phyloP scores from a whole-genome alignment of 176 grass and related monocot species.

The Hordeum vulgare region MorexV3_pseudomolecules_assembly NC_058522.1:114615101-114615600 shows the following conservation, averaged over 20 bases:
- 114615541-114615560: slow-evolving; percentile 62
- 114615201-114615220: slow-evolving; percentile 64
- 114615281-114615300: slow-evolving; percentile 60
- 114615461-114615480: slow-evolving; percentile 68
- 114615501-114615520: slow-evolving; percentile 48
- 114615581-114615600: slow-evolving; percentile 69
- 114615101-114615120: slow-evolving; percentile 45
- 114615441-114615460: slow-evolving; percentile 71
- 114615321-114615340: slow-evolving; percentile 54
- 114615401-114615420: slow-evolving; percentile 54
- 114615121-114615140: slow-evolving; percentile 56
- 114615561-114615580: slow-evolving; percentile 58
- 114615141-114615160: slow-evolving; percentile 74
- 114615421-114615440: slow-evolving; percentile 36
- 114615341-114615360: slow-evolving; percentile 54
- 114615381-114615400: slow-evolving; percentile 62
- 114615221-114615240: slow-evolving; percentile 48
- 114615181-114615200: slow-evolving; percentile 48
- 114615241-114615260: slow-evolving; percentile 70
- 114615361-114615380: slow-evolving; percentile 58
- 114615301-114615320: slow-evolving; percentile 49
- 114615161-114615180: slow-evolving; percentile 71
- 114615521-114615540: slow-evolving; percentile 52
- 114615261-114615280: slow-evolving; percentile 65
- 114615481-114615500: slow-evolving; percentile 54